Percentiles rank a stretch among this genome's conserved stretches.
Evolutionary conservation across 371 early-diverging fungal genomes (phyloP).

Genomic region (Coemansia sp.): DNA sequence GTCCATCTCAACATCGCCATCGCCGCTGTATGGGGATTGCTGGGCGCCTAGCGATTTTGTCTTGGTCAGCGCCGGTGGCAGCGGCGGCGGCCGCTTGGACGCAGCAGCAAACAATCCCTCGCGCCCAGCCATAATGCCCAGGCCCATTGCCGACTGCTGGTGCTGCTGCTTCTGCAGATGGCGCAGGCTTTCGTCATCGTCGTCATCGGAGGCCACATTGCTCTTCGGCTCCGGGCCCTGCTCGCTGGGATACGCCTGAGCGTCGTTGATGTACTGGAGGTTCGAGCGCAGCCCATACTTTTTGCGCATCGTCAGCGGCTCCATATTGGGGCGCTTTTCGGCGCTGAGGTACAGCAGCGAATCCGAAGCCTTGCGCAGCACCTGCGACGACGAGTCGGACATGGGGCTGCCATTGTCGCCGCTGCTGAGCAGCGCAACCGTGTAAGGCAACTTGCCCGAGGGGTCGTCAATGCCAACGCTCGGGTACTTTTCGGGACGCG

Average conservation of each 20-base stretch:
- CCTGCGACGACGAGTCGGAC: conserved; percentile 21
- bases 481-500: conserved; percentile 37
- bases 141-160: conserved; percentile 10
- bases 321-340: conserved; percentile 48
- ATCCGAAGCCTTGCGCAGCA: conserved; percentile 48
- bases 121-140: conserved; percentile 15
- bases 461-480: conserved; percentile 30
- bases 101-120: conserved; percentile 6
- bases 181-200: conserved; percentile 6
- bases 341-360: conserved; percentile 45
- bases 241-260: conserved; percentile 8
- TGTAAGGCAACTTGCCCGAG: conserved; percentile 12
- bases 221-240: conserved; percentile 30
- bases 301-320: conserved; percentile 51
- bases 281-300: conserved; percentile 50
- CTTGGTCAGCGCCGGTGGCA: conserved; percentile 24
- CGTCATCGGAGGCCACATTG: conserved; percentile 8
- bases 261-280: conserved; percentile 36
- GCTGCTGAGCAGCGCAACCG: conserved; percentile 2
- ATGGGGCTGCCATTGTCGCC: conserved; percentile 4
- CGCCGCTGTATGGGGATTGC: neutral
- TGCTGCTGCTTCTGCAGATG: neutral
- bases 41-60: conserved; percentile 21
- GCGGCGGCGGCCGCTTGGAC: conserved; percentile 14
- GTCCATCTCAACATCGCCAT: conserved; percentile 24